phyloP scores from a whole-genome alignment of 208 protist species.

The Vickermania spadyakhi region DNA sequence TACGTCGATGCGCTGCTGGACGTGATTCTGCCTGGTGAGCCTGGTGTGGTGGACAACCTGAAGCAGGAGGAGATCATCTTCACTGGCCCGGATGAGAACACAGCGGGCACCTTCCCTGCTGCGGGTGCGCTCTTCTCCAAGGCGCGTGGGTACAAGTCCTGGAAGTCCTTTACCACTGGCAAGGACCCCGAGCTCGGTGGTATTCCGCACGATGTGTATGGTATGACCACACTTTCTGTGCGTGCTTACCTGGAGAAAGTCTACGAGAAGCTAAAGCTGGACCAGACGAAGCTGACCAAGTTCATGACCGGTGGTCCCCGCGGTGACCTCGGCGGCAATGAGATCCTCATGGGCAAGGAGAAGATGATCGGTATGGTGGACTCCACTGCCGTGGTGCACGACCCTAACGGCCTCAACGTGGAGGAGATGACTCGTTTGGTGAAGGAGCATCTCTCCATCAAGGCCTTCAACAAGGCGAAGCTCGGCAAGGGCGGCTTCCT shows the following conservation, averaged over 20 bases:
- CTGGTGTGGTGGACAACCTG: constrained; percentile 74
- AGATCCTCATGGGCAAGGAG: constrained; percentile 91
- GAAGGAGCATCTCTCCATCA: constrained; percentile 51
- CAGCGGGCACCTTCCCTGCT: constrained; percentile 78
- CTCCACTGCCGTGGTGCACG: constrained; percentile 90
- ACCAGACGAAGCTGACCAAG: constrained; percentile 89
- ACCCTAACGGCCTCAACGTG: constrained; percentile 88
- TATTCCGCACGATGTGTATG: constrained; percentile 94
- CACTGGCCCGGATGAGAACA: constrained; percentile 94
- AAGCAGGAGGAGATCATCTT: constrained; percentile 91
- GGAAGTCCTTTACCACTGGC: constrained; percentile 96
- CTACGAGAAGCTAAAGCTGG: constrained; percentile 73
- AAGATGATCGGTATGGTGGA: constrained; percentile 92
- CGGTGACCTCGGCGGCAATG: constrained; percentile 95
- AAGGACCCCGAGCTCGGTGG: constrained; percentile 89
- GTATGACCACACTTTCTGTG: constrained; percentile 94
- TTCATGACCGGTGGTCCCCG: constrained; percentile 95
- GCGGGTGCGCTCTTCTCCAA: constrained; percentile 75
- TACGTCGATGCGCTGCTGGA: constrained; percentile 93
- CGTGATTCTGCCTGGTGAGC: constrained; percentile 73
- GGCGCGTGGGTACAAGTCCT: constrained; percentile 72
- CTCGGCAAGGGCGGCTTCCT: constrained; percentile 85
- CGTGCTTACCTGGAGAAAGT: constrained; percentile 90
- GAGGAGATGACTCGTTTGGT: constrained; percentile 84
- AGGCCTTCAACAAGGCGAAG: constrained; percentile 81